Conservation (phyloP, 1,139 yeast genomes). For the Magnusiomyces fungicola region DNA sequence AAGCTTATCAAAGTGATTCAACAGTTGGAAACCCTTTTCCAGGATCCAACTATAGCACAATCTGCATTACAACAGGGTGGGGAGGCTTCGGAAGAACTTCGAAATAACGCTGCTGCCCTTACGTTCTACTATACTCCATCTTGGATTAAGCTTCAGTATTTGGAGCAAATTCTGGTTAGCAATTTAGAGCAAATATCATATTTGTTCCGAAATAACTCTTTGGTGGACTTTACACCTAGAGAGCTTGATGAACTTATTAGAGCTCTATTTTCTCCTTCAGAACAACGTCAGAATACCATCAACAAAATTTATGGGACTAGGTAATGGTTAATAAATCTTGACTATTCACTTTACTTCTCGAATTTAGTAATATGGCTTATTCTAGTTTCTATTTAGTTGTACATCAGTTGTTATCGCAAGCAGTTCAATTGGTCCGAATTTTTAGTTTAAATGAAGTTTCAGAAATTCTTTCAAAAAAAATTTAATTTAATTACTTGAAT, state of each 20-base stretch:
- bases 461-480: no score
- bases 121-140: conserved; percentile 32
- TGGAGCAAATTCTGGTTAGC: conserved; percentile 30
- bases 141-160: conserved; percentile 35
- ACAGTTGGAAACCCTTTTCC: conserved; percentile 24
- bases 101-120: conserved; percentile 12
- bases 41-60: conserved; percentile 11
- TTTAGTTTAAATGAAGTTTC: no score
- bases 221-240: conserved; percentile 59
- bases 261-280: conserved; percentile 66
- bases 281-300: conserved; percentile 52
- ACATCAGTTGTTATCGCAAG: no score
- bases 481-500: no score
- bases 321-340: no score
- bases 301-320: neutral
- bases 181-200: conserved; percentile 63
- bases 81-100: neutral
- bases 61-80: neutral
- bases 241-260: conserved; percentile 58
- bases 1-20: conserved; percentile 22
- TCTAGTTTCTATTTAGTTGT: no score
- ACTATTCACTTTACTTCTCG: no score
- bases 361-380: no score
- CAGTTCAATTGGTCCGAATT: no score
- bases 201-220: conserved; percentile 62